Evolutionary conservation across 2,329 filamentous ascomycete genomes (phyloP), one percentile per base, ranked within the genome.

Genomic region (Aspergillus neoniger): DNA sequence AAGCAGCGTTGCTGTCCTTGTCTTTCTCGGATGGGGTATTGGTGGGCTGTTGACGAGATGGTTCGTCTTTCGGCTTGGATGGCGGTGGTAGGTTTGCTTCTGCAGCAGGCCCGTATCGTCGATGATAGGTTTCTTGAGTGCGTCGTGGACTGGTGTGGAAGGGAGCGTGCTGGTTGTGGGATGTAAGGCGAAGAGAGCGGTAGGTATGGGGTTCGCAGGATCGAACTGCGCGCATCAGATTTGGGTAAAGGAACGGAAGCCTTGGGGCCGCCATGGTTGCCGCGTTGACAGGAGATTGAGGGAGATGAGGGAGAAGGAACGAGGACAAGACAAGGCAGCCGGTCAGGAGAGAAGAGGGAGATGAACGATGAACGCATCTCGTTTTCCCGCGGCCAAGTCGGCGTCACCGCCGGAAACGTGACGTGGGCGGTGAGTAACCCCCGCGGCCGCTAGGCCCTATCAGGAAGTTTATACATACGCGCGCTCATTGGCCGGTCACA

Each of bases 181-280:
- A 72, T 52, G 69, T 70, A 36, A 77, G 70, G 62, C 79, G 75
- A 57, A 82, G 75, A 14, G 79, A 74, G 67, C 78, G 72, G 66
- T 79, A 76, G 23, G 74, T 77, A 30, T 64, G 77, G 43, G 74
- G 79, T 72, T 76, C 80, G 72, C 75, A 85, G 71, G 75, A 75
- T 70, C 82, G 80, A 64, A 82, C 73, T 15, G 82, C 80, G 57
- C 87, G 85, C 74, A 88, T 85, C 57, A 91, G 76, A 66, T 87
- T 86, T 49, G 89, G 88, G 67, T 90, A 91, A 17, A 91, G 80
- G 69, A 91, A 91, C 15, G 85, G 85, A 61, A 91, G 79, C 69
- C 88, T 82, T 62, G 81, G 79, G 23, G 84, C 81, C 64, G 87
- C 82, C 86, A 91, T 91, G 63, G 69, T 73, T 63, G 59, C 48